Evolutionary conservation across 352 stramenopile species (phyloP), one percentile per base, ranked within the genome.

Genomic region (Phytopythium kandeliae): DNA sequence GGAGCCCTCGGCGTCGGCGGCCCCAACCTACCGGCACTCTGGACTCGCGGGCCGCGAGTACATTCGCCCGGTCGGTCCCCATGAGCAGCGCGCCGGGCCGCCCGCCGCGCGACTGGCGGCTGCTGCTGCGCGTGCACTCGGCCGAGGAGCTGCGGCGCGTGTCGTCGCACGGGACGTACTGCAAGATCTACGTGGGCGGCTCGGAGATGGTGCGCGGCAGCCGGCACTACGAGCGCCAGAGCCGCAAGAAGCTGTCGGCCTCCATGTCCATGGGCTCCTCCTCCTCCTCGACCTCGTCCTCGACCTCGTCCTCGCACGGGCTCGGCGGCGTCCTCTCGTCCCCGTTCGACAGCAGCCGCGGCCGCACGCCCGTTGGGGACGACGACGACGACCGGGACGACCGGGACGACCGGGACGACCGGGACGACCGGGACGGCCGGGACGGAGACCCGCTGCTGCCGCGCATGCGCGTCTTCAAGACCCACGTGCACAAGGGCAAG

Each of bases 131-230:
- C 41, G 70, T 91, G 28, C 73, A 86, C 35, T 62, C 71, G 36
- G 80, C 75, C 40, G 75, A 89, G 50, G 63, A 64, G 13, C 60
- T 91, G 31, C 73, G 66, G 26, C 67, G 80, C 45, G 75, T 87
- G 47, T 83, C 77, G 35, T 84, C 65, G n/a, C 67, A 86, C 11
- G 80, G 80, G 25, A 79, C 69, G 5, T 89, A 86, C 67, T 89
- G 78, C 57, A 87, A 87, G 37, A 31, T 88, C 38, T 85, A 83
- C 52, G 63, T 91, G 16, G 72, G 68, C n/a, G 57, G 64, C 26
- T 61, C 54, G 16, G 80, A 85, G 36, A 76, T 84, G 61, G 62
- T 75, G 24, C 57, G 52, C 41, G 61, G 70, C 21, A 65, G 67
- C 35, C 55, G 63, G 22, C 35, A 71, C 43, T 70, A 72, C 60